Conservation (phyloP, 73 alveolate genomes). For the Urostyla sp. region DNA sequence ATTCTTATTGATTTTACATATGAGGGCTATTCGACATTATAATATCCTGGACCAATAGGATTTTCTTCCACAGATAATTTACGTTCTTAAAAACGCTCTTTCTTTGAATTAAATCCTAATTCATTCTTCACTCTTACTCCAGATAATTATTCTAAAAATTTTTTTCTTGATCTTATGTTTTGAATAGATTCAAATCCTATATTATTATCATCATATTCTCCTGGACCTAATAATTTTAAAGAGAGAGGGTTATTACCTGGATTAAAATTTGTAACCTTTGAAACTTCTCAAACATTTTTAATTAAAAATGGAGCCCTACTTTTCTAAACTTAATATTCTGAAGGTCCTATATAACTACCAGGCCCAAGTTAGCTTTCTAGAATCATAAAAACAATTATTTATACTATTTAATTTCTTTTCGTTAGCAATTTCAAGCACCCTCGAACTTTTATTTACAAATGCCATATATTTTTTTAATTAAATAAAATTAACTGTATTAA, state of each 20-base stretch:
- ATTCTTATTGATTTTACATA: conserved; percentile 5
- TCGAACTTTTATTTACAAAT: too few relatives aligned
- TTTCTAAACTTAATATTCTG: too few relatives aligned
- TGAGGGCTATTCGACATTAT: neutral
- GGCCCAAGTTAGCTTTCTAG: too few relatives aligned
- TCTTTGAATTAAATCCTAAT: conserved; percentile 29
- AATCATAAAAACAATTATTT: too few relatives aligned
- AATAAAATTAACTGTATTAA: too few relatives aligned
- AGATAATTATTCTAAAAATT: neutral
- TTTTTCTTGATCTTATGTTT: neutral
- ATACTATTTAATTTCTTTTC: too few relatives aligned
- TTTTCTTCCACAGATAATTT: neutral
- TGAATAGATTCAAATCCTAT: conserved; percentile 15
- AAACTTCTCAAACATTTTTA: neutral
- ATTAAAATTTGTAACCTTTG: conserved; percentile 36
- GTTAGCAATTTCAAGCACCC: too few relatives aligned
- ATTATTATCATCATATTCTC: conserved; percentile 16
- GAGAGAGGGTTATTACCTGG: conserved; percentile 7
- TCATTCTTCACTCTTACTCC: neutral
- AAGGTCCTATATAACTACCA: too few relatives aligned
- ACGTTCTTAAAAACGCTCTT: neutral
- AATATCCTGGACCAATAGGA: conserved; percentile 28
- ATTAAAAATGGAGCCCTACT: conserved; percentile 41
- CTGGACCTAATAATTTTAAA: conserved; percentile 32
- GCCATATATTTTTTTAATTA: too few relatives aligned